Evolutionary conservation across 1,284 basidiomycete genomes (phyloP), one percentile per base, ranked within the genome.

Genomic region (Ceratobasidium theobromae): DNA sequence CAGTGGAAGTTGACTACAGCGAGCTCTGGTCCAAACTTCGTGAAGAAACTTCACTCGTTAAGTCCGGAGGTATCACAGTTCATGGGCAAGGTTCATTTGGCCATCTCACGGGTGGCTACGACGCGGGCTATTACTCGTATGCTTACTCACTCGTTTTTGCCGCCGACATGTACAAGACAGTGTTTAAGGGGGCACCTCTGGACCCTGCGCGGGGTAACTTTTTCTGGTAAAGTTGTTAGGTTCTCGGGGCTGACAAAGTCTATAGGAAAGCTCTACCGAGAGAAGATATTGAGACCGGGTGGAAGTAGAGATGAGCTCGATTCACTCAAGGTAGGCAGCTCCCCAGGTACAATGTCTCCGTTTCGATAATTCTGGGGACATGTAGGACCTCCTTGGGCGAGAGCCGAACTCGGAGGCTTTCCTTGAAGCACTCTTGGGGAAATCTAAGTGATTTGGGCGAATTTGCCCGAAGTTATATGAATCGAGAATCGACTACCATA

Each of bases 51-150:
- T 87, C 86, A 0, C 78, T 89, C 11, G 85, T 91, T 14, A 85
- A 88, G 71, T 81, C 81, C n/a, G 72, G 73, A 18, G 81, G 77
- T 16, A 82, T 83, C 68, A 78, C 78, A n/a, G 79, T 79, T 12
- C 85, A 88, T 35, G 91, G 89, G 0, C 89, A 92, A 74, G 82
- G 79, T 35, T 78, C 82, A 1, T 90, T 91, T 72, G 85, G 80
- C 0, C 88, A 91, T 73, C 85, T 91, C 62, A 84, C 84, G 16
- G 40, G 21, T n/a, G 88, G 86, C 11, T 89, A 91, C 70, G 88
- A 90, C 71, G 88, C 87, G 9, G 89, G 89, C 12, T 91, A 91
- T 74, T 92, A 92, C 72, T 88, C 87, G 79, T 86, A 74, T 25
- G 85, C 81, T 1, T 89, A 87, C 70, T 88, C 85, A 5, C 79